Percentiles rank a stretch among this genome's conserved stretches.
phyloP scores from a whole-genome alignment of 2,329 filamentous ascomycete genomes.

The Sarocladiaceae sp. region DNA sequence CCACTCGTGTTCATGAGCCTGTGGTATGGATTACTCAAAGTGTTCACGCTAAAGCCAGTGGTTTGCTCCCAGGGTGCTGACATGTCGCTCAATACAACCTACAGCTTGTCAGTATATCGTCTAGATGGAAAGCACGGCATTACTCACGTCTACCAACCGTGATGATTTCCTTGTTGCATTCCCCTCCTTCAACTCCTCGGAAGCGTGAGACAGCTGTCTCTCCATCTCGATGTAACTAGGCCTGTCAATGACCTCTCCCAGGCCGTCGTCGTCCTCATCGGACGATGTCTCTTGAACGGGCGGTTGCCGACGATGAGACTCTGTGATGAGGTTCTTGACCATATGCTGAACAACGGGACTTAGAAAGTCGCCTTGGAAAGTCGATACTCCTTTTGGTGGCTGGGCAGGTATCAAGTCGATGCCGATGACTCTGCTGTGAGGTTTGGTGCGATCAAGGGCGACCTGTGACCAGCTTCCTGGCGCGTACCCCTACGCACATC shows the following conservation, averaged over 20 bases:
- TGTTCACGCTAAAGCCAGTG: conserved; percentile 73
- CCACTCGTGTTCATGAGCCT: conserved; percentile 99
- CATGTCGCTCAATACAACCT: conserved; percentile 97
- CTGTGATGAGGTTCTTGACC: conserved; percentile 68
- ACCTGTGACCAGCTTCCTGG: conserved; percentile 73
- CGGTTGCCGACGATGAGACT: conserved; percentile 34
- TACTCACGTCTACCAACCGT: conserved; percentile 58
- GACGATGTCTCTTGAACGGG: conserved; percentile 11
- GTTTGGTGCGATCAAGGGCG: conserved; percentile 69
- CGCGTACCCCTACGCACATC: conserved; percentile 58
- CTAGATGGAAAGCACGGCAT: neutral
- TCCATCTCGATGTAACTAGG: conserved; percentile 64
- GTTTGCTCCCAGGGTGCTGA: conserved; percentile 90
- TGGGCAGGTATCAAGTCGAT: conserved; percentile 92
- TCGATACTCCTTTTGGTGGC: conserved; percentile 85
- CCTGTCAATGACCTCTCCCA: conserved; percentile 26
- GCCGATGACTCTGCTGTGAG: conserved; percentile 74
- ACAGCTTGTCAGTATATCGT: conserved; percentile 2
- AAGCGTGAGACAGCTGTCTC: conserved; percentile 26
- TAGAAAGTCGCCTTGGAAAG: conserved; percentile 92
- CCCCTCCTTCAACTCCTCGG: conserved; percentile 16
- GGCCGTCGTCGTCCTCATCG: conserved; percentile 12
- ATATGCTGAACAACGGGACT: conserved; percentile 66
- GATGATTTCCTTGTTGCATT: conserved; percentile 20
- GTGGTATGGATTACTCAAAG: conserved; percentile 88